These are phyloP conservation scores for Penicillium cinerascens DNA, from an alignment of 495 filamentous ascomycete genomes.

Conservation along the genomic window DNA sequence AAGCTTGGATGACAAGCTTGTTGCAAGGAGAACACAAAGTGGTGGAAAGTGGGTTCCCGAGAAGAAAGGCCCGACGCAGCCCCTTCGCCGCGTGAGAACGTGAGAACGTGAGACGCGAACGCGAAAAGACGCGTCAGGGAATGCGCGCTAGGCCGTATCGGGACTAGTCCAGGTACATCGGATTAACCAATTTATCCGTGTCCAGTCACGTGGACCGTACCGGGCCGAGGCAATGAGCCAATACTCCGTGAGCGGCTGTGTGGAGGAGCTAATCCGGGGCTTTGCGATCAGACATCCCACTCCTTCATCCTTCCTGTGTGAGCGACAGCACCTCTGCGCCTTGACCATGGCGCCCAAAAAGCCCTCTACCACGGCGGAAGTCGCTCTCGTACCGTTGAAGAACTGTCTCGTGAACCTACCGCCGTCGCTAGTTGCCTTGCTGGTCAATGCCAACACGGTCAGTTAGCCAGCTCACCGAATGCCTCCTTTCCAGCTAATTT, in stretches of 20 bases:
- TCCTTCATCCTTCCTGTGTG: constrained; percentile 7
- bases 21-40: constrained; percentile 18
- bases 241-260: not conserved
- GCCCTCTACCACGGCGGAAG: constrained; percentile 67
- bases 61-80: constrained; percentile 9
- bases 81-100: not conserved
- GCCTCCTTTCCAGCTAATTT: constrained; percentile 11
- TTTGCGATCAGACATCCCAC: constrained; percentile 13
- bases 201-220: constrained; percentile 1
- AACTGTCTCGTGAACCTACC: constrained; percentile 95
- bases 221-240: constrained; percentile 1
- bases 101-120: constrained; percentile 12
- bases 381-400: constrained; percentile 78
- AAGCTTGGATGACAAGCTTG: not conserved
- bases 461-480: constrained; percentile 26
- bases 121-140: constrained; percentile 13
- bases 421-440: constrained; percentile 71
- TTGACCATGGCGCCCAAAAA: constrained; percentile 62
- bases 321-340: constrained; percentile 12
- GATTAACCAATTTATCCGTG: not conserved
- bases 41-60: constrained; percentile 21
- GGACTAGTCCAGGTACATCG: not conserved
- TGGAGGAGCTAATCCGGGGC: constrained; percentile 13
- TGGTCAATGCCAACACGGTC: constrained; percentile 86
- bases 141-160: constrained; percentile 3